Percentiles rank a stretch among this genome's conserved stretches.
These are phyloP conservation scores for Stagonosporopsis rhizophila DNA, from an alignment of 2,329 filamentous ascomycete species.

Conservation along the genomic window DNA sequence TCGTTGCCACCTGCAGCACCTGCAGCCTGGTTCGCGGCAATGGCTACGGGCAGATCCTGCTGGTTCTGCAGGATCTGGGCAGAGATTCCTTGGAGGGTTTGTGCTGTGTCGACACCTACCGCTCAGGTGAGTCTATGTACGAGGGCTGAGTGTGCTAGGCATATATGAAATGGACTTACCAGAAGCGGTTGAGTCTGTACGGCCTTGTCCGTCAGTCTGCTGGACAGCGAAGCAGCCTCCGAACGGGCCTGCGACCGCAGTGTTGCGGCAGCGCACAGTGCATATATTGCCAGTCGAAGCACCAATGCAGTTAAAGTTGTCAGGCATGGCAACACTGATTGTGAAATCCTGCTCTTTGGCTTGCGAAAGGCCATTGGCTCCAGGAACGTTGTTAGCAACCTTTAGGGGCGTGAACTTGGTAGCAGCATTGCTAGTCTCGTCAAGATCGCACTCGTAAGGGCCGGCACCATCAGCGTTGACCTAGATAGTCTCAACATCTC, in stretches of 20 bases:
- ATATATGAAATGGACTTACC: conserved; percentile 30
- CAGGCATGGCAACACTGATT: conserved; percentile 64
- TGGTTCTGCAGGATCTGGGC: conserved; percentile 61
- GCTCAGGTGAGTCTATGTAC: conserved; percentile 31
- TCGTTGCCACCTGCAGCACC: conserved; percentile 49
- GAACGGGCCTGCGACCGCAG: conserved; percentile 67
- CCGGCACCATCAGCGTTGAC: conserved; percentile 72
- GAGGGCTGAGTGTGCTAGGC: conserved; percentile 13
- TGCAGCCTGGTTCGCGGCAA: conserved; percentile 56
- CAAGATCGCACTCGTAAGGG: conserved; percentile 70
- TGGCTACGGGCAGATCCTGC: conserved; percentile 57
- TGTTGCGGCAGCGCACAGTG: conserved; percentile 69
- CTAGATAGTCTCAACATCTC: conserved; percentile 18
- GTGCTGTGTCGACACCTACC: conserved; percentile 55
- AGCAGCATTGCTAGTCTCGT: conserved; percentile 60
- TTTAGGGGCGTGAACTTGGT: conserved; percentile 58
- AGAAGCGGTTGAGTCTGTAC: conserved; percentile 32
- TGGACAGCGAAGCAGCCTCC: conserved; percentile 67
- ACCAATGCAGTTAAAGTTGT: conserved; percentile 61
- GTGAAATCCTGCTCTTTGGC: conserved; percentile 64
- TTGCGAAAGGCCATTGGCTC: conserved; percentile 64
- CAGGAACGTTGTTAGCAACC: conserved; percentile 67
- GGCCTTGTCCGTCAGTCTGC: conserved; percentile 56
- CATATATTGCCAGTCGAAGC: conserved; percentile 65
- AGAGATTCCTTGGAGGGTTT: conserved; percentile 55